These are phyloP conservation scores for Solanum bulbocastanum DNA, from an alignment of 257 asterid species.

Conservation along the genomic window DNA sequence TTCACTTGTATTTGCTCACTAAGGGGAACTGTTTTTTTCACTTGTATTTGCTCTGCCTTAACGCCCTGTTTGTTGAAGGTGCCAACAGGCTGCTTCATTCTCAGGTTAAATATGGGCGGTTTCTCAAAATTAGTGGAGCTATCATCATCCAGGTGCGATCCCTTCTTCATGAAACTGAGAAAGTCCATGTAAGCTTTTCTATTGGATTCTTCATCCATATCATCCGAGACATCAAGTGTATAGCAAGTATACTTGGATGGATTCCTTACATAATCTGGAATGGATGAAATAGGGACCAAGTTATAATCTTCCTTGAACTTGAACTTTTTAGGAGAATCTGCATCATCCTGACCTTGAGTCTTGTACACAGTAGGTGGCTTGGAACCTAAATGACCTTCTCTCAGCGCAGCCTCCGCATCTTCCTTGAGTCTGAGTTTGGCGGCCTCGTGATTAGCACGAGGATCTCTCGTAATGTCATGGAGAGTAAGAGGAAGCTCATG, in stretches of 20 bases:
- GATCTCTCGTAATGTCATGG: constrained; percentile 31
- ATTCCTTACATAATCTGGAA: constrained; percentile 69
- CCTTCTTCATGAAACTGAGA: constrained; percentile 31
- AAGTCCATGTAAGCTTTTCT: constrained; percentile 47
- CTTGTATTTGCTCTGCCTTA: constrained; percentile 3
- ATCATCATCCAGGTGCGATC: constrained; percentile 12
- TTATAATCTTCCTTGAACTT: neutral
- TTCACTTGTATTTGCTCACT: constrained; percentile 12
- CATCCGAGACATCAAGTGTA: constrained; percentile 40
- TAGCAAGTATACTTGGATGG: constrained; percentile 77
- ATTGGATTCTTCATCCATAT: constrained; percentile 59
- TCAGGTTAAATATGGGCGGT: constrained; percentile 47
- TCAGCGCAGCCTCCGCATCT: constrained; percentile 58
- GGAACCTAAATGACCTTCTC: constrained; percentile 25
- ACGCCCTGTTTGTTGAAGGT: constrained; percentile 8
- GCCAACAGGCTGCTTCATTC: constrained; percentile 18
- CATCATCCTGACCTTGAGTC: neutral
- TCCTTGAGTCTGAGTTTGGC: constrained; percentile 68
- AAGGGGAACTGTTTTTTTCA: constrained; percentile 27
- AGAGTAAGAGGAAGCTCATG: constrained; percentile 49
- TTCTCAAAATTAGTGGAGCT: constrained; percentile 22
- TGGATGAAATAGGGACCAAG: constrained; percentile 9
- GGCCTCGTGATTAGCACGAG: constrained; percentile 79
- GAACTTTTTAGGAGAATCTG: neutral
- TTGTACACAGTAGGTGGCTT: neutral